Evolutionary conservation across 768 basidiomycete species (phyloP).

Genomic region (Auricularia cornea): DNA sequence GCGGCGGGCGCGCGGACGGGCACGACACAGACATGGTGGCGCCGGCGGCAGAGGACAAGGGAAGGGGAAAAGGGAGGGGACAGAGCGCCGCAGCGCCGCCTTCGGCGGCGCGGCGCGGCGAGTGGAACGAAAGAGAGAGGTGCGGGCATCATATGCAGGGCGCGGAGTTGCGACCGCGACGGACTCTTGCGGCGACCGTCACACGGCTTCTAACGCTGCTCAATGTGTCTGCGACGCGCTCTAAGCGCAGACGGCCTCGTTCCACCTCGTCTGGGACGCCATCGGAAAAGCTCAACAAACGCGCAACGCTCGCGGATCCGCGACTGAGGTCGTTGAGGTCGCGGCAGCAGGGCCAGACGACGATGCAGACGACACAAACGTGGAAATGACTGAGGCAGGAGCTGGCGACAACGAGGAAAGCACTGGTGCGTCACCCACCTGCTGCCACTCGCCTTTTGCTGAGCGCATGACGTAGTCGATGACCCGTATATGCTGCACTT

Average conservation of each 20-base stretch:
- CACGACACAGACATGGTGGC: too few relatives aligned
- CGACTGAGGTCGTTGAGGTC: slow-evolving; percentile 12
- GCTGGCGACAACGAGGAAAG: slow-evolving; percentile 10
- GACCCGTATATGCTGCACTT: slow-evolving; percentile 71
- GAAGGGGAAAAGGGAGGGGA: too few relatives aligned
- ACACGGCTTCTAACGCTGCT: slow-evolving; percentile 80
- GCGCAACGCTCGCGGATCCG: slow-evolving; percentile 30
- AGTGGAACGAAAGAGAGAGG: too few relatives aligned
- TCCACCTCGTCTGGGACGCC: slow-evolving; percentile 25
- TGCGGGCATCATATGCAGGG: too few relatives aligned
- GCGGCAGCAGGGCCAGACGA: neutral
- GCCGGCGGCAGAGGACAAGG: too few relatives aligned
- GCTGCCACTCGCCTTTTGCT: slow-evolving; percentile 1
- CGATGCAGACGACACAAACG: slow-evolving; percentile 5
- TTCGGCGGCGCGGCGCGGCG: too few relatives aligned
- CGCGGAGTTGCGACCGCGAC: too few relatives aligned
- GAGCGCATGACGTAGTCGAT: slow-evolving; percentile 10
- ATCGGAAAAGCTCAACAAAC: slow-evolving; percentile 61
- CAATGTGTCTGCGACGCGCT: slow-evolving; percentile 79
- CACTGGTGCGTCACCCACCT: slow-evolving; percentile 5
- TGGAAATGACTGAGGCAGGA: slow-evolving; percentile 11
- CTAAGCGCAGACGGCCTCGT: slow-evolving; percentile 43
- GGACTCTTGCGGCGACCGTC: slow-evolving; percentile 54
- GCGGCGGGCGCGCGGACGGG: too few relatives aligned
- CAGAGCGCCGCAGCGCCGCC: too few relatives aligned